Conservation (phyloP, 73 alveolate species). For the Urostyla sp. region DNA sequence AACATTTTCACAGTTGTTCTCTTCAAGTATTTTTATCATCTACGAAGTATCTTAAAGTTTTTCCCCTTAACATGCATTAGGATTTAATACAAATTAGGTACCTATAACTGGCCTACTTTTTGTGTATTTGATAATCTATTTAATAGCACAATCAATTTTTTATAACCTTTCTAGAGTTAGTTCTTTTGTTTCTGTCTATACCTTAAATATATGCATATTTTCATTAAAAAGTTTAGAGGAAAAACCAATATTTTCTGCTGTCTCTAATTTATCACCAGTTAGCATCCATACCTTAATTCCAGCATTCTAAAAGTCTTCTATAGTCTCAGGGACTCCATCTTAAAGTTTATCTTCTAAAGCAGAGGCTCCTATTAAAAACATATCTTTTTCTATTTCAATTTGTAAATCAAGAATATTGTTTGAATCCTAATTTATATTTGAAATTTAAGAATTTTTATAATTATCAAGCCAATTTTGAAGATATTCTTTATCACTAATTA, state of each 20-base stretch:
- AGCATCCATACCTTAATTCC: conserved; percentile 98
- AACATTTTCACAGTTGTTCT: too few relatives aligned
- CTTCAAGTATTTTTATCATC: conserved; percentile 33
- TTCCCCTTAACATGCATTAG: conserved; percentile 21
- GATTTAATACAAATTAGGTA: conserved; percentile 41
- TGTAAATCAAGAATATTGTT: conserved; percentile 26
- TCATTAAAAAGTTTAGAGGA: conserved; percentile 85
- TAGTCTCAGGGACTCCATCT: conserved; percentile 95
- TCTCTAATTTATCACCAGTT: conserved; percentile 97
- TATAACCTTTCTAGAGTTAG: conserved; percentile 9
- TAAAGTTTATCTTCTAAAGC: conserved; percentile 97
- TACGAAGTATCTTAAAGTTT: conserved; percentile 36
- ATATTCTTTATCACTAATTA: conserved; percentile 67
- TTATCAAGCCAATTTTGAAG: conserved; percentile 73
- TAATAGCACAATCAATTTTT: conserved; percentile 12
- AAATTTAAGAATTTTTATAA: conserved; percentile 62
- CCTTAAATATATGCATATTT: conserved; percentile 76
- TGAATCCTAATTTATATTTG: background rate
- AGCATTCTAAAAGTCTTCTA: conserved; percentile 90
- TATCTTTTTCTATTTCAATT: conserved; percentile 78
- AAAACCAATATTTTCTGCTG: conserved; percentile 96
- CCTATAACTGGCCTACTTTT: conserved; percentile 39
- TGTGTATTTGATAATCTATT: conserved; percentile 15
- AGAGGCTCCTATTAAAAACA: conserved; percentile 89
- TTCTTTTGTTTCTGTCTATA: conserved; percentile 5